These are phyloP conservation scores for Cyclaneusma minus DNA, from an alignment of 2,329 filamentous ascomycete genomes.

Conservation along the genomic window DNA sequence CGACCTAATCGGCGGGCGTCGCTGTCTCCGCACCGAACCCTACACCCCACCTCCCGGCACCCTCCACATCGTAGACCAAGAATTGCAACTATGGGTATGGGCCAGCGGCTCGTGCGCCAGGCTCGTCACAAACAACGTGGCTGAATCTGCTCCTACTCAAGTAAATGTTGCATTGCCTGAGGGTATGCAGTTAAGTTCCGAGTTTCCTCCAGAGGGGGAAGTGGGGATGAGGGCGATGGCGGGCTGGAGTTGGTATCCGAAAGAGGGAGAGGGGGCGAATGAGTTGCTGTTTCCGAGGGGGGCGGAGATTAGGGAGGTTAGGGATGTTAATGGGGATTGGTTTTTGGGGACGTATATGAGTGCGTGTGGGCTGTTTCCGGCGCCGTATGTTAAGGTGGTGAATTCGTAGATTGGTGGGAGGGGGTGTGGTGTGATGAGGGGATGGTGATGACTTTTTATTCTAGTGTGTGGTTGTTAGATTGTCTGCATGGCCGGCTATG, in stretches of 20 bases:
- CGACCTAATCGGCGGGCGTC: conserved; percentile 64
- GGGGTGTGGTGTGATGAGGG: no score
- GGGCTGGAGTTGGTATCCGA: conserved; percentile 66
- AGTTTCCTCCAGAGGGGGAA: conserved; percentile 64
- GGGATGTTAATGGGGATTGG: conserved; percentile 87
- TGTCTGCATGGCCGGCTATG: no score
- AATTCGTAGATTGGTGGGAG: background rate
- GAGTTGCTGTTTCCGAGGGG: conserved; percentile 74
- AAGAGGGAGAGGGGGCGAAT: conserved; percentile 41
- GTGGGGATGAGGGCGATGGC: conserved; percentile 48
- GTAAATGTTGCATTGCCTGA: no score
- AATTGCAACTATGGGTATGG: conserved; percentile 38
- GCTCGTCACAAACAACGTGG: conserved; percentile 35
- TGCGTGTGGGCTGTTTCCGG: conserved; percentile 63
- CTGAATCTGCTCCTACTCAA: conserved; percentile 21
- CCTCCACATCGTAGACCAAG: conserved; percentile 11
- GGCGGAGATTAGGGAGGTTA: conserved; percentile 68
- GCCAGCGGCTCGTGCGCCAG: conserved; percentile 23
- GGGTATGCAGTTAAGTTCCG: conserved; percentile 15
- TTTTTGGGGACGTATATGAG: conserved; percentile 78
- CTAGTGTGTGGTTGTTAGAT: no score
- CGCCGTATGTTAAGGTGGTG: conserved; percentile 48
- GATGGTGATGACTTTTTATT: no score
- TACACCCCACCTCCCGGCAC: conserved; percentile 15
- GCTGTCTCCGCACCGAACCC: conserved; percentile 46